Conservation (phyloP, 345 rosid genomes). For the Linum trigynum region DNA sequence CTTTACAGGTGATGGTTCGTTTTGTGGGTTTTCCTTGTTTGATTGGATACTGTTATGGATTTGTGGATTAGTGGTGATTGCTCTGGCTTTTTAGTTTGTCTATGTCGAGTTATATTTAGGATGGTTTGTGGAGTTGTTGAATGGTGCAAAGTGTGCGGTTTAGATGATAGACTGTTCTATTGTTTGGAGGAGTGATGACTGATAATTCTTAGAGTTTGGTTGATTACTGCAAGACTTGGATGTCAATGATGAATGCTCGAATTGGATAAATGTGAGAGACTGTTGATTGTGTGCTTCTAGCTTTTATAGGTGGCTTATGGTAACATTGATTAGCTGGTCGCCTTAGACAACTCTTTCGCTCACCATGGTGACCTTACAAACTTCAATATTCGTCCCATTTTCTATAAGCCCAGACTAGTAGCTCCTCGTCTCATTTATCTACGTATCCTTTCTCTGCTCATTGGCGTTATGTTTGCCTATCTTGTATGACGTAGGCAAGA, state of each 20-base stretch:
- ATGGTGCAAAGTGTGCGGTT: neutral
- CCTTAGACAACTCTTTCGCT: neutral
- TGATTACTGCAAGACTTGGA: too few species aligned
- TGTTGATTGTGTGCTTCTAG: neutral
- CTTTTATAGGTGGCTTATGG: neutral
- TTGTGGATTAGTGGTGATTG: neutral
- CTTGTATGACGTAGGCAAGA: slow-evolving; percentile 50
- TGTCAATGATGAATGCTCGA: neutral
- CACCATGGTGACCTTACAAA: neutral
- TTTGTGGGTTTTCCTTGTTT: neutral
- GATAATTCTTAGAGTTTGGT: too few species aligned
- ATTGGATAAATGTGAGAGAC: neutral
- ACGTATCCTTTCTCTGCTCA: neutral
- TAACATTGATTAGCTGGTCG: neutral
- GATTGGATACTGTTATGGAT: neutral
- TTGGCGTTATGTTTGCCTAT: neutral
- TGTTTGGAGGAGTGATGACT: neutral
- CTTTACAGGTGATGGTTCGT: slow-evolving; percentile 50
- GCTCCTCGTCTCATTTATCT: neutral
- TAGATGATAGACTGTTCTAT: neutral
- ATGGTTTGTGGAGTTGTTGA: neutral
- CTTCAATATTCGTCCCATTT: neutral
- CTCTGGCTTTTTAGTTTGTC: neutral
- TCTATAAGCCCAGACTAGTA: neutral
- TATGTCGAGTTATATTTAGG: neutral